Conservation (phyloP, 2,329 filamentous ascomycete species). For the Septoria linicola region DNA sequence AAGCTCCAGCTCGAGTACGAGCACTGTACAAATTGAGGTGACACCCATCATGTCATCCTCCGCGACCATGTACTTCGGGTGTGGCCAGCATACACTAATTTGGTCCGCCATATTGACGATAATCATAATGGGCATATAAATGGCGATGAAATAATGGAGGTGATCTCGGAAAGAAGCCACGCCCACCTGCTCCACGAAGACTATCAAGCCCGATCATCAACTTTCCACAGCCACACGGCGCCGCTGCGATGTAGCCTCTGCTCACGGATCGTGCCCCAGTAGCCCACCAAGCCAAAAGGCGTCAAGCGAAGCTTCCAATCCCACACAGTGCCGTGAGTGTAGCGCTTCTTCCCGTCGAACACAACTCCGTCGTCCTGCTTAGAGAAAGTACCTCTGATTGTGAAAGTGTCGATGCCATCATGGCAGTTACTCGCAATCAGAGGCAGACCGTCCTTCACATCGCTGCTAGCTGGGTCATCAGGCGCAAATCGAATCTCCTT, state of each 20-base stretch:
- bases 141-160: too few relatives aligned
- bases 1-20: too few relatives aligned
- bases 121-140: too few relatives aligned
- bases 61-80: too few relatives aligned
- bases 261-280: slow-evolving; percentile 8
- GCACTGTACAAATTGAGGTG: too few relatives aligned
- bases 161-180: too few relatives aligned
- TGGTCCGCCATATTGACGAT: too few relatives aligned
- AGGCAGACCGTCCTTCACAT: neutral
- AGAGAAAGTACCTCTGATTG: slow-evolving; percentile 1
- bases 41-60: too few relatives aligned
- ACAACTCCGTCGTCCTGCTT: neutral
- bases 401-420: slow-evolving; percentile 16
- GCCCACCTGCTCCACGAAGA: too few relatives aligned
- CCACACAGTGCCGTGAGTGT: slow-evolving; percentile 7
- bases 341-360: slow-evolving; percentile 14
- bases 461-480: neutral
- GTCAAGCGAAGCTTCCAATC: slow-evolving; percentile 16
- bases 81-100: too few relatives aligned
- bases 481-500: slow-evolving; percentile 9
- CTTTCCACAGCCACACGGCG: slow-evolving; percentile 18
- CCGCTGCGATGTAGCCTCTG: slow-evolving; percentile 1
- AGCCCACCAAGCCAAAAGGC: slow-evolving; percentile 19
- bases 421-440: slow-evolving; percentile 5
- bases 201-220: too few relatives aligned